Base-by-base conservation (phyloP, 805 yeast genomes). In the Lipomyces yamanashiensis region DNA sequence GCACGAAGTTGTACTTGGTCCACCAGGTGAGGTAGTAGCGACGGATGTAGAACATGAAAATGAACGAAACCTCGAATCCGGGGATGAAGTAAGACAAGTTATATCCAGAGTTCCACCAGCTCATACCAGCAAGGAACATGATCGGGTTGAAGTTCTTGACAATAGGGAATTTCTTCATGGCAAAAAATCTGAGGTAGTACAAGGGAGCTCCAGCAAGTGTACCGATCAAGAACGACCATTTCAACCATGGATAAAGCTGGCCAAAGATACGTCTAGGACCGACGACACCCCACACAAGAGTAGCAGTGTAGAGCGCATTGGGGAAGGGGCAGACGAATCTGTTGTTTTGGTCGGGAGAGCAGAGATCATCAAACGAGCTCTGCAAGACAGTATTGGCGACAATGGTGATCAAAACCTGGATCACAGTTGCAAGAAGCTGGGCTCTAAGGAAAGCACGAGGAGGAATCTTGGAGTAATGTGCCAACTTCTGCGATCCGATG, bases 401-500 rank as follows among this genome's bases (percentile, higher is more conserved):
- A 67, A 81, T 82, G 67, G 83, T 83, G 67, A 82, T 74, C 5
- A 59, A 52, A 2, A 56, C 74, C 7, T 83, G 81, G 78, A 83
- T 75, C 21, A 80, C 67, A 13, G 84, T 78, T 10, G 84, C 81
- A 5, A 75, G 63, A 44, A 81, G 69, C 72, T 81, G 86, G 19
- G 78, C 85, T 54, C 79, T 72, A 75, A 87, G 85, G 66, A 85
- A 76, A 0, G 85, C 78, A 64, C 85, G 78, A 0, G 90, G 91
- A 0, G 88, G 85, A 28, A 87, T 76, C 70, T 86, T 86, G 71
- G 85, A 73, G 71, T 87, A 87, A 64, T 87, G 89, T 1, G 84
- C 89, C 72, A 84, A 72, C 70, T 87, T 87, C 80, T 84, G 82
- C 69, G 84, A 87, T 8, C 80, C 77, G 41, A 84, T 77, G 71